phyloP scores from a whole-genome alignment of 352 stramenopile species.

The Phytophthora gonapodyides region DNA sequence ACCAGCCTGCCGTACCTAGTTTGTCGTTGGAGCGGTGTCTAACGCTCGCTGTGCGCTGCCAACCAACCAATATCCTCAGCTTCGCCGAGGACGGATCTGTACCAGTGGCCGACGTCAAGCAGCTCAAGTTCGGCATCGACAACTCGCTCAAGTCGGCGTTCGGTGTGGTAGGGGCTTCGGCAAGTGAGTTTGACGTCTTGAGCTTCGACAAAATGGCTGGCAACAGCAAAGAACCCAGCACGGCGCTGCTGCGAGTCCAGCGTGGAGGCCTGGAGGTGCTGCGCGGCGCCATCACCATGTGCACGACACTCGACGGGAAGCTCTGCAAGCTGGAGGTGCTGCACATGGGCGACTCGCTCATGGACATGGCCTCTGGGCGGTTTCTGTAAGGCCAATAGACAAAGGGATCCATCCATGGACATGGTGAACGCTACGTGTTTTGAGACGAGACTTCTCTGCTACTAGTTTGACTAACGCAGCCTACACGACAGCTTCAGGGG shows the following conservation, averaged over 20 bases:
- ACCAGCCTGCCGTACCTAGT: not conserved
- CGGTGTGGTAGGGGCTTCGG: slow-evolving; percentile 61
- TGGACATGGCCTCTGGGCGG: slow-evolving; percentile 67
- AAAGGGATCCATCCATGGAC: slow-evolving; percentile 10
- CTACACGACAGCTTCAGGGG: slow-evolving; percentile 83
- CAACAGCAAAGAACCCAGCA: slow-evolving; percentile 48
- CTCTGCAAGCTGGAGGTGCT: slow-evolving; percentile 68
- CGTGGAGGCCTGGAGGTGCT: slow-evolving; percentile 62
- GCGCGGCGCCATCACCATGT: slow-evolving; percentile 76
- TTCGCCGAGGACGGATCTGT: slow-evolving; percentile 54
- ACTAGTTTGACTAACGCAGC: not conserved
- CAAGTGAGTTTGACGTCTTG: slow-evolving; percentile 73
- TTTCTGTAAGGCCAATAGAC: slow-evolving; percentile 46
- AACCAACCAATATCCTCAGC: slow-evolving; percentile 26
- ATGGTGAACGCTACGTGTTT: slow-evolving; percentile 22
- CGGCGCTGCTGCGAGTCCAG: slow-evolving; percentile 63
- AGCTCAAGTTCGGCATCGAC: slow-evolving; percentile 73
- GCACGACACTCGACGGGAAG: slow-evolving; percentile 66
- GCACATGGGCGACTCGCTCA: slow-evolving; percentile 60
- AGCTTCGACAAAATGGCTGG: slow-evolving; percentile 36
- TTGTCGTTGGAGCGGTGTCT: not conserved
- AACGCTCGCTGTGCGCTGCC: not conserved
- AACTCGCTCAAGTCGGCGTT: slow-evolving; percentile 75
- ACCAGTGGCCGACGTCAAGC: slow-evolving; percentile 56
- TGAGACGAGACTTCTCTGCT: not conserved